Evolutionary conservation across 495 filamentous ascomycete genomes (phyloP), one percentile per base, ranked within the genome.

Genomic region (Beverwykella pulmonaria): DNA sequence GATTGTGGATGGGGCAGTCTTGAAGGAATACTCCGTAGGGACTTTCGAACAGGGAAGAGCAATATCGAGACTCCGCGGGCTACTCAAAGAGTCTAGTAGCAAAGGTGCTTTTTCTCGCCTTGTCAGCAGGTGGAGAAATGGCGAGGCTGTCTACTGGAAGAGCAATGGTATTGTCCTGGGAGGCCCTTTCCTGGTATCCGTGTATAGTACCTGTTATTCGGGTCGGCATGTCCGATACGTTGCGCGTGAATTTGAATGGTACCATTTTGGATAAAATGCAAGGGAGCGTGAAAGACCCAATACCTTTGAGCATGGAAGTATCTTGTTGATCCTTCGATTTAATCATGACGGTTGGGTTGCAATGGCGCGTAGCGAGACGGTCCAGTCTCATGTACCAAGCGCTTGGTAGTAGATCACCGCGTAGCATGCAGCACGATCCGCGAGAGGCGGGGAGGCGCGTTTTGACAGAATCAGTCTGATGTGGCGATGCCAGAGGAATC

Each of bases 321-420:
- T 10, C 7, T 53, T 23, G 23, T n/a, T n/a, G 30, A 41, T 23
- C 14, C 20, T 36, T 39, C 20, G 23, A 52, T 59, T 59, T 39
- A 52, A 22, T 47, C 23, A 46, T 58, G 62, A 59, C 54, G 44
- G 46, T 60, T 60, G 63, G 63, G 63, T 54, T 60, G 63, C 63
- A 61, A 48, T 39, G 15, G 48, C 59, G 58, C 9, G 44, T 10
- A 57, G 65, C 49, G 32, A 12, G 58, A 49, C 56, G 41, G 19
- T n/a, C 15, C 26, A 59, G 47, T 27, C 41, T 53, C 29, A 19
- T 22, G 26, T 32, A 19, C 63, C 56, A 66, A 60, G 63, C 32
- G 29, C 55, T 54, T 54, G 63, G 63, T 20, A 47, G 63, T 55
- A 59, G 63, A 59, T 60, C 55, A 47, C 50, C 55, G 26, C 22